Percentiles rank a stretch among this genome's conserved stretches.
Evolutionary conservation across 257 asterid genomes (phyloP).

Genomic region (Phtheirospermum japonicum): DNA sequence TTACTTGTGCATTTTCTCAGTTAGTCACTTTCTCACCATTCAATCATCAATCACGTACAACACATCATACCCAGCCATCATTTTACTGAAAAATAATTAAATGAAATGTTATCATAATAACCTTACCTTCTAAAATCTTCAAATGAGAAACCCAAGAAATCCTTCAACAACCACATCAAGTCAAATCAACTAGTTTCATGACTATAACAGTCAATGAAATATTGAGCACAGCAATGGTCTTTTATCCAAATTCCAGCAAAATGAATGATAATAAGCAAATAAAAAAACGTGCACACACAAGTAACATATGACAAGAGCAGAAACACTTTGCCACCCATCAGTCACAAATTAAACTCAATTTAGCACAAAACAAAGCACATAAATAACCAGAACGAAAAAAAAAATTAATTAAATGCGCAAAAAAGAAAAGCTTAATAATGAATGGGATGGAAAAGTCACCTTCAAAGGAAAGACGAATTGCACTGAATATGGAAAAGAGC

Average conservation of each 20-base stretch:
- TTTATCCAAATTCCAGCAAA: not conserved
- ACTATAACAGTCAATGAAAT: not conserved
- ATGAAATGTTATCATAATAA: too few relatives aligned
- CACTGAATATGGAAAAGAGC: not conserved
- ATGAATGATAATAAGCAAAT: not conserved
- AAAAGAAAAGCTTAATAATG: not conserved
- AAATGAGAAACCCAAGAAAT: not conserved
- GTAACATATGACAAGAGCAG: too few relatives aligned
- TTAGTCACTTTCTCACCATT: too few relatives aligned
- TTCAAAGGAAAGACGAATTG: not conserved
- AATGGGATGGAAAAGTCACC: not conserved
- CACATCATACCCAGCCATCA: too few relatives aligned
- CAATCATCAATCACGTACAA: too few relatives aligned
- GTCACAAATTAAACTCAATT: not conserved
- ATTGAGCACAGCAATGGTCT: not conserved
- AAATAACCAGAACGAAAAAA: not conserved
- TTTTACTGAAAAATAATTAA: too few relatives aligned
- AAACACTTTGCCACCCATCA: not conserved
- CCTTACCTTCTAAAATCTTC: too few relatives aligned
- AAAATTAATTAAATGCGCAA: not conserved
- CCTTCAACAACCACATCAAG: constrained; percentile 5
- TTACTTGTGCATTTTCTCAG: too few relatives aligned
- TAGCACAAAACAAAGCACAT: not conserved
- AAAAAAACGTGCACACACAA: too few relatives aligned
- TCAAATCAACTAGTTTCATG: not conserved